Percentiles rank a stretch among this genome's conserved stretches.
These are phyloP conservation scores for Tribonema minus DNA, from an alignment of 108 stramenopile genomes.

Conservation along the genomic window DNA sequence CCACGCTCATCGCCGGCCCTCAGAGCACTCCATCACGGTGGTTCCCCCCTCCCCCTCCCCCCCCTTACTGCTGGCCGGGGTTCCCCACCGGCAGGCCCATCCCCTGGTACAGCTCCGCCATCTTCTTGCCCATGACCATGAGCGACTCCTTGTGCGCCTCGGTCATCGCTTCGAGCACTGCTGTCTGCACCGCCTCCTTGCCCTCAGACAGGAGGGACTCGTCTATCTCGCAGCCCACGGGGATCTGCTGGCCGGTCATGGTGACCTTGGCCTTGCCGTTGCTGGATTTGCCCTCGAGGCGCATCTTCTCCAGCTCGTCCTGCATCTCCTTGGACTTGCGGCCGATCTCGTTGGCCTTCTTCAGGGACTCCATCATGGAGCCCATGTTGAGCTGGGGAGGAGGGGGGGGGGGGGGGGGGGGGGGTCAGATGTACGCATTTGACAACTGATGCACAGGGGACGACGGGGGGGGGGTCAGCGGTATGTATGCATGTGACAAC, in stretches of 20 bases:
- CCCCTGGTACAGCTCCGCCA: conserved; percentile 43
- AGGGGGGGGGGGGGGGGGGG: too few species aligned
- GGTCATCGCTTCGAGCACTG: conserved; percentile 24
- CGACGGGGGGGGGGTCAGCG: too few species aligned
- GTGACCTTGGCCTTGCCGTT: conserved; percentile 42
- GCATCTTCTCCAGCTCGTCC: conserved; percentile 23
- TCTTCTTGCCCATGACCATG: conserved; percentile 21
- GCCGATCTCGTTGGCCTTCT: conserved; percentile 42
- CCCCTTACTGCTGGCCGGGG: too few species aligned
- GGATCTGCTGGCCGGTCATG: conserved; percentile 39
- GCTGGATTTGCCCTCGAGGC: conserved; percentile 11
- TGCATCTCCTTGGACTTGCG: not conserved
- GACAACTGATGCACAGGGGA: too few species aligned
- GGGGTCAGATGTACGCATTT: too few species aligned
- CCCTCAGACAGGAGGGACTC: conserved; percentile 21
- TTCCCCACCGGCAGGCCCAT: conserved; percentile 38
- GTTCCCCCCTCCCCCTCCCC: too few species aligned
- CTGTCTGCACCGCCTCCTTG: conserved; percentile 10
- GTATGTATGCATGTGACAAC: too few species aligned
- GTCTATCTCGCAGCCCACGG: conserved; percentile 30
- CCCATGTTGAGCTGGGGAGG: conserved; percentile 43
- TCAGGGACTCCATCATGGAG: conserved; percentile 42
- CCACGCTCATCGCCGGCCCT: too few species aligned
- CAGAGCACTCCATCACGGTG: too few species aligned
- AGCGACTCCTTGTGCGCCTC: conserved; percentile 33